These are phyloP conservation scores for Chrysochromulina parva DNA, from an alignment of 78 protist species.

Conservation along the genomic window DNA sequence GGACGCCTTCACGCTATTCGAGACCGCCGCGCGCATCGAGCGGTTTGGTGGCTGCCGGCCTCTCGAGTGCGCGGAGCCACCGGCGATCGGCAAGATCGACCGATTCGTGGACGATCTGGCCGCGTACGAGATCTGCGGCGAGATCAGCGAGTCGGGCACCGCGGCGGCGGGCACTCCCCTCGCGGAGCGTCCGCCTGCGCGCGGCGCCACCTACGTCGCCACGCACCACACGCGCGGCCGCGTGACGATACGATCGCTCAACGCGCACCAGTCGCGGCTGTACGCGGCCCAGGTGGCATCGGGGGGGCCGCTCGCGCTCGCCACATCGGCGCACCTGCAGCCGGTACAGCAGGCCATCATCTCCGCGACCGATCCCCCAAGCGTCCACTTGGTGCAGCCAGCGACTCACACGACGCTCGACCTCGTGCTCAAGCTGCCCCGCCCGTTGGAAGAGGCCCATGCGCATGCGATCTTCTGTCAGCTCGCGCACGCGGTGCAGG, in stretches of 20 bases:
- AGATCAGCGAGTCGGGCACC: background rate
- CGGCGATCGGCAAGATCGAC: background rate
- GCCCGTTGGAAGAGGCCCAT: background rate
- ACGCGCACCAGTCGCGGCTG: background rate
- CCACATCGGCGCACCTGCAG: conserved; percentile 4
- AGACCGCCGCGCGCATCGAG: background rate
- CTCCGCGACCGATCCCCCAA: no score
- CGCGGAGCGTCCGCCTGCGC: background rate
- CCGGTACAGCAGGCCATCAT: no score
- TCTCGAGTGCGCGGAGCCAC: background rate
- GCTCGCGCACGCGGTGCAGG: background rate
- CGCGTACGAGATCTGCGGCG: background rate
- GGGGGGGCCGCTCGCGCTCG: background rate
- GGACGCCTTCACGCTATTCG: background rate
- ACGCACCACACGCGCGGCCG: background rate
- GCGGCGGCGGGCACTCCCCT: background rate
- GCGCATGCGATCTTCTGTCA: background rate
- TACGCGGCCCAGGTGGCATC: no score
- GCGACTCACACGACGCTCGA: no score
- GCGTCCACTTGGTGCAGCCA: no score
- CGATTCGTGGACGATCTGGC: background rate
- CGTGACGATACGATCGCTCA: background rate
- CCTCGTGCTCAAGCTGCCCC: background rate
- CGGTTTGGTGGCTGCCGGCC: background rate
- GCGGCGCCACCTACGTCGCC: background rate